phyloP scores from a whole-genome alignment of 2,329 filamentous ascomycete genomes.

The Sclerotinia trifoliorum region DNA sequence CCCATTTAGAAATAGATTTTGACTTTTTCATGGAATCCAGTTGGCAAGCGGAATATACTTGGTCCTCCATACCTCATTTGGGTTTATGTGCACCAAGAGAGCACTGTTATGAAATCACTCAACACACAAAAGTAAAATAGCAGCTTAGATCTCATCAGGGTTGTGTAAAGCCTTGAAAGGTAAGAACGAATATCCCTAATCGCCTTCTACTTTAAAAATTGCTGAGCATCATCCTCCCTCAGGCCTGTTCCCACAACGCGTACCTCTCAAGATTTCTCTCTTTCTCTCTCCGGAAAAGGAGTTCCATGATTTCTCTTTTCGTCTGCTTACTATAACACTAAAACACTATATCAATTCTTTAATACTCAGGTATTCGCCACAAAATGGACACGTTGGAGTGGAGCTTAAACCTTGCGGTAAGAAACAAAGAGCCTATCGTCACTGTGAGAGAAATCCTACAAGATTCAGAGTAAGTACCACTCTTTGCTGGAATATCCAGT shows the following conservation, averaged over 20 bases:
- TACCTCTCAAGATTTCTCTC: neutral
- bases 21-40: neutral
- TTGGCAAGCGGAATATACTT: neutral
- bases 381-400: slow-evolving; percentile 10
- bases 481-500: neutral
- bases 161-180: neutral
- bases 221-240: neutral
- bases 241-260: neutral
- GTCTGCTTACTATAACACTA: neutral
- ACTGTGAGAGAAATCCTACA: slow-evolving; percentile 11
- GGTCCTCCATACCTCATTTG: neutral
- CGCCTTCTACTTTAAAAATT: neutral
- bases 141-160: neutral
- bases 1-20: neutral
- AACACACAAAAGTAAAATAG: neutral
- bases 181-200: neutral
- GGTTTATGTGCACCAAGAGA: neutral
- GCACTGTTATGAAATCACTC: neutral
- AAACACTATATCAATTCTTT: neutral
- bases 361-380: neutral
- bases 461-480: slow-evolving; percentile 10
- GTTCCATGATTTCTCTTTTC: neutral
- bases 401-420: neutral
- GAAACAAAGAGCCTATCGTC: slow-evolving; percentile 3
- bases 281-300: neutral